phyloP scores from a whole-genome alignment of 2,329 filamentous ascomycete genomes.

The Tetracladium maxilliforme region DNA sequence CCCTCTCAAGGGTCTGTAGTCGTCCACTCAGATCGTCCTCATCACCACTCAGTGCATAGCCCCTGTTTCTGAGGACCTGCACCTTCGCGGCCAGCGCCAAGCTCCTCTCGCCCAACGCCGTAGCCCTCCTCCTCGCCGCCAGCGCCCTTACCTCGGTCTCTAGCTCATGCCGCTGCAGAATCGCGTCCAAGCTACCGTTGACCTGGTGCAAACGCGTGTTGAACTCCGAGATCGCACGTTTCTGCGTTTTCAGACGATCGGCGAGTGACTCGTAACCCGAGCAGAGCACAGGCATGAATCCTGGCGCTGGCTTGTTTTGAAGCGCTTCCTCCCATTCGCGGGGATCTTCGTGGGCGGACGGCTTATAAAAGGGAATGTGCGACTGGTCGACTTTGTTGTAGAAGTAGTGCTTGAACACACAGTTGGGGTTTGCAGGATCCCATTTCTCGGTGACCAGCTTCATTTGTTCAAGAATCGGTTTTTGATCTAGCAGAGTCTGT shows the following conservation, averaged over 20 bases:
- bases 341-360: slow-evolving; percentile 54
- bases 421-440: slow-evolving; percentile 52
- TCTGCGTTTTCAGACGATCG: slow-evolving; percentile 58
- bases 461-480: slow-evolving; percentile 63
- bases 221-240: slow-evolving; percentile 52
- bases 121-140: slow-evolving; percentile 58
- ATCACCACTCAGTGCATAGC: slow-evolving; percentile 65
- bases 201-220: slow-evolving; percentile 65
- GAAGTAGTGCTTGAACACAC: slow-evolving; percentile 70
- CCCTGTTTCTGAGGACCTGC: slow-evolving; percentile 66
- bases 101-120: slow-evolving; percentile 57
- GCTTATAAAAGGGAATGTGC: slow-evolving; percentile 63
- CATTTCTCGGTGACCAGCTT: slow-evolving; percentile 57
- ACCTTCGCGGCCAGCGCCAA: slow-evolving; percentile 64
- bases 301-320: slow-evolving; percentile 61
- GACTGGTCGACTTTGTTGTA: slow-evolving; percentile 73
- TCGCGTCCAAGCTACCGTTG: slow-evolving; percentile 56
- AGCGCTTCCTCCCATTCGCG: slow-evolving; percentile 76
- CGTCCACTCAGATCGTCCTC: slow-evolving; percentile 68
- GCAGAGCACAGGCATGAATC: slow-evolving; percentile 64
- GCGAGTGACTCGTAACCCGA: slow-evolving; percentile 60
- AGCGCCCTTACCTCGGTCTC: slow-evolving; percentile 60
- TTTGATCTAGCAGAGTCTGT: slow-evolving; percentile 36
- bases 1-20: slow-evolving; percentile 52
- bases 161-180: slow-evolving; percentile 65